Evolutionary conservation across 2,329 filamentous ascomycete species (phyloP).

Genomic region (Penicillium sp.): DNA sequence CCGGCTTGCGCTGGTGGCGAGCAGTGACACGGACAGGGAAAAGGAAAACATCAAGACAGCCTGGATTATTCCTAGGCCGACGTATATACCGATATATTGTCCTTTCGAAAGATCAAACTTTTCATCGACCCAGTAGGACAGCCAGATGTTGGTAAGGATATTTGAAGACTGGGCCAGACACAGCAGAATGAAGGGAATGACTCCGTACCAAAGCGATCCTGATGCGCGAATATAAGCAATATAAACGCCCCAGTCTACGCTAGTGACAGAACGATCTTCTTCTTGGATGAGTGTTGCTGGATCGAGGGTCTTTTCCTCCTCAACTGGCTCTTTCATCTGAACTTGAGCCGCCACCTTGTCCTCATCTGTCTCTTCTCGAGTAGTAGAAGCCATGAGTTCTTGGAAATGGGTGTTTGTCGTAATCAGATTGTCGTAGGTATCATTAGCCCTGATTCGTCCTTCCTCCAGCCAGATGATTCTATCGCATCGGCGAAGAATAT

Average conservation of each 20-base stretch:
- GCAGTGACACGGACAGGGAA: constrained; percentile 79
- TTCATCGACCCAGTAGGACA: constrained; percentile 88
- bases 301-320: too few species aligned
- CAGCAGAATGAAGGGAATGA: constrained; percentile 49
- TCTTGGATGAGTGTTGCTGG: too few species aligned
- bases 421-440: constrained; percentile 88
- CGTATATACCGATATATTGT: constrained; percentile 68
- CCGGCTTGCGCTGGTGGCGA: constrained; percentile 74
- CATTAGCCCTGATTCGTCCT: constrained; percentile 78
- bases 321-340: too few species aligned
- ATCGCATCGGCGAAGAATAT: constrained; percentile 87
- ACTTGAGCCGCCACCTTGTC: constrained; percentile 36
- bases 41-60: constrained; percentile 69
- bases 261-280: too few species aligned
- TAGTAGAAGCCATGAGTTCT: too few species aligned
- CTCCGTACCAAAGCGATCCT: too few species aligned
- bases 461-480: constrained; percentile 91
- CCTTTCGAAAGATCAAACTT: constrained; percentile 68
- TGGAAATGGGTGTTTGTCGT: constrained; percentile 51
- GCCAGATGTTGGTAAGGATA: constrained; percentile 71
- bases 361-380: constrained; percentile 46
- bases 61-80: constrained; percentile 68
- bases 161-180: constrained; percentile 68
- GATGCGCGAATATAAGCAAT: too few species aligned
- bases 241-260: too few species aligned